Percentiles rank a stretch among this genome's conserved stretches.
These are phyloP conservation scores for Vanrija pseudolonga DNA, from an alignment of 1,284 basidiomycete species.

Conservation along the genomic window DNA sequence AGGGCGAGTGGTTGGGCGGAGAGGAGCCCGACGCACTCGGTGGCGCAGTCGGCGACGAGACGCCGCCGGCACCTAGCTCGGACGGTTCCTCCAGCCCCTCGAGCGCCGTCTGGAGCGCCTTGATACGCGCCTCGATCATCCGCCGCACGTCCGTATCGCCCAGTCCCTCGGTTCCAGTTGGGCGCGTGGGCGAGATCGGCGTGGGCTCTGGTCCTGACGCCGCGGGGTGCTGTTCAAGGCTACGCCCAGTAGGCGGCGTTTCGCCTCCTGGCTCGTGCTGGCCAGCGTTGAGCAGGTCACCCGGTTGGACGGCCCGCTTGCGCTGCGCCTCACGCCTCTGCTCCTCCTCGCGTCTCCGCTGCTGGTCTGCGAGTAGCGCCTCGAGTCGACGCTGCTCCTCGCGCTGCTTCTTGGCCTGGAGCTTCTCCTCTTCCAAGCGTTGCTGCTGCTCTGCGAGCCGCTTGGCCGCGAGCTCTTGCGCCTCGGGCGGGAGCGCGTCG, in stretches of 20 bases:
- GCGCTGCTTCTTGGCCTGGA: not conserved
- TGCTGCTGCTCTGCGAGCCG: slow-evolving; percentile 4
- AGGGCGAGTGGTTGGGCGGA: not conserved
- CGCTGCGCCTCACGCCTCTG: not conserved
- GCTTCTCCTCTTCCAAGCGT: not conserved
- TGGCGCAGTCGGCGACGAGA: not conserved
- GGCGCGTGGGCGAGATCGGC: not conserved
- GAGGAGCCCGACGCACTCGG: not conserved
- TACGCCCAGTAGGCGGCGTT: no score
- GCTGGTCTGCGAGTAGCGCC: not conserved
- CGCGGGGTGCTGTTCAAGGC: no score
- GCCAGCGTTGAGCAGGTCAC: not conserved
- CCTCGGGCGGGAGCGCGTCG: slow-evolving; percentile 9
- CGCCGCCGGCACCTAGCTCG: not conserved
- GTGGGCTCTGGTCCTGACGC: not conserved
- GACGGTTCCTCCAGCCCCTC: not conserved
- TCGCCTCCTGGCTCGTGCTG: not conserved
- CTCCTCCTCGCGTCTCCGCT: not conserved
- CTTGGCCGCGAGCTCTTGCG: slow-evolving; percentile 4
- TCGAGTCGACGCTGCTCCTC: not conserved
- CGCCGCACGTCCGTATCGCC: slow-evolving; percentile 10
- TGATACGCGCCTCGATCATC: slow-evolving; percentile 20
- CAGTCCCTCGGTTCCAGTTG: not conserved
- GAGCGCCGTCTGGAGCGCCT: slow-evolving; percentile 9
- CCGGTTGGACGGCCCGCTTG: not conserved